Percentiles rank a stretch among this genome's conserved stretches.
These are phyloP conservation scores for Arthrobotrys sinensis DNA, from an alignment of 2,329 filamentous ascomycete genomes.

Conservation along the genomic window DNA sequence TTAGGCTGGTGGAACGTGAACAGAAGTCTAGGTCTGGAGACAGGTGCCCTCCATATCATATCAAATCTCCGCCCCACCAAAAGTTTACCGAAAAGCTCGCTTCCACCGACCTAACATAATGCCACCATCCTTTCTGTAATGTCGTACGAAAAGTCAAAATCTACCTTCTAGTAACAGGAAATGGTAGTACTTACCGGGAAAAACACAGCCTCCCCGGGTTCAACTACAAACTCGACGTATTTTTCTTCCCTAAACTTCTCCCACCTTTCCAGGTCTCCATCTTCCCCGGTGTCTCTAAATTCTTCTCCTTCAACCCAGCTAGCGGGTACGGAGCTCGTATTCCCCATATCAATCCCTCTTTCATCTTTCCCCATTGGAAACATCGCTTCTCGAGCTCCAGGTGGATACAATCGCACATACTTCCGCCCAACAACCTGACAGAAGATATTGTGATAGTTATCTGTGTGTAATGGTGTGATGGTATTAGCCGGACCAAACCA, in stretches of 20 bases:
- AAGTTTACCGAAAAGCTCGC: slow-evolving; percentile 96
- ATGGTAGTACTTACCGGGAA: slow-evolving; percentile 75
- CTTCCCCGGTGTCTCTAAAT: slow-evolving; percentile 62
- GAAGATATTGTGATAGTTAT: slow-evolving; percentile 93
- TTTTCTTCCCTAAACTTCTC: slow-evolving; percentile 73
- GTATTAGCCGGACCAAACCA: slow-evolving; percentile 93
- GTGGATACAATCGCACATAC: slow-evolving; percentile 90
- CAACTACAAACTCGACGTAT: slow-evolving; percentile 83
- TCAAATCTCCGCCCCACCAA: slow-evolving; percentile 80
- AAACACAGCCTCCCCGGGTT: slow-evolving; percentile 86
- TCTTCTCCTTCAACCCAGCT: slow-evolving; percentile 76
- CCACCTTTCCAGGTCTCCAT: slow-evolving; percentile 65
- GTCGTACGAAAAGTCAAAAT: background rate
- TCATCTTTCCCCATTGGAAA: slow-evolving; percentile 76
- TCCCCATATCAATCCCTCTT: slow-evolving; percentile 87
- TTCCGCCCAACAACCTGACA: slow-evolving; percentile 91
- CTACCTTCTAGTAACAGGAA: background rate
- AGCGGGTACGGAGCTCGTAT: slow-evolving; percentile 86
- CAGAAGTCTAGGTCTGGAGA: background rate
- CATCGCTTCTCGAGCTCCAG: slow-evolving; percentile 74
- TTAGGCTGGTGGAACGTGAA: background rate
- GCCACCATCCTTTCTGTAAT: slow-evolving; percentile 85
- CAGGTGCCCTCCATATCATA: background rate
- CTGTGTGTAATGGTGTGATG: slow-evolving; percentile 92
- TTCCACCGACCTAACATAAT: slow-evolving; percentile 89